Conservation (phyloP, 176 grass and related monocot species). For the Thinopyrum elongatum region DNA sequence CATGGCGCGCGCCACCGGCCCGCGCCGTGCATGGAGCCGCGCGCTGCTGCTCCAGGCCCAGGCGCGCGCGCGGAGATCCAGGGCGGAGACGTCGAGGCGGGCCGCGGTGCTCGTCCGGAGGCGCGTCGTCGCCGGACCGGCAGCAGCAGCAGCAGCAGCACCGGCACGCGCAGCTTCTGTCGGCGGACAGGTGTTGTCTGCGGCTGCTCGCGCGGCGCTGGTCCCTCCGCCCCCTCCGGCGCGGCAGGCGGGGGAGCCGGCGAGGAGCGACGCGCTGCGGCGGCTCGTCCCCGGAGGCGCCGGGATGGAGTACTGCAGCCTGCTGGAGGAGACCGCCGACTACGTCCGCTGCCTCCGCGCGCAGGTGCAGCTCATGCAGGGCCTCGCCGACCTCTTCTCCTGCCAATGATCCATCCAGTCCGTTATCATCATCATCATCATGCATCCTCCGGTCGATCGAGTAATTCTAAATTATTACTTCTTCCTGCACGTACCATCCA, state of each 20-base stretch:
- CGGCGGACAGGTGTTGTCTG: no score
- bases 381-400: constrained; percentile 67
- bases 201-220: not conserved
- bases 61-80: constrained; percentile 25
- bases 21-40: constrained; percentile 52
- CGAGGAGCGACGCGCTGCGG: constrained; percentile 54
- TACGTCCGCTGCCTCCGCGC: constrained; percentile 61
- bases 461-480: not conserved
- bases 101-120: constrained; percentile 20
- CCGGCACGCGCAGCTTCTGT: not conserved
- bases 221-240: not conserved
- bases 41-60: constrained; percentile 54
- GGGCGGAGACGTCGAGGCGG: not conserved
- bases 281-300: constrained; percentile 64
- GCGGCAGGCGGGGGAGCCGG: constrained; percentile 39
- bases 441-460: not conserved
- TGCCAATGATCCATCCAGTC: constrained; percentile 37
- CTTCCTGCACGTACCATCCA: not conserved
- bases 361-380: constrained; percentile 92
- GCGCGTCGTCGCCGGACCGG: constrained; percentile 24
- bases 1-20: constrained; percentile 51
- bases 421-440: not conserved
- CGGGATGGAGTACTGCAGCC: constrained; percentile 73
- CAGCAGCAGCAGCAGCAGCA: not conserved
- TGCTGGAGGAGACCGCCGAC: constrained; percentile 91